Percentiles rank a stretch among this genome's conserved stretches.
Conservation (phyloP, 306 rosid genomes). For the Arachis hypogaea region DNA sequence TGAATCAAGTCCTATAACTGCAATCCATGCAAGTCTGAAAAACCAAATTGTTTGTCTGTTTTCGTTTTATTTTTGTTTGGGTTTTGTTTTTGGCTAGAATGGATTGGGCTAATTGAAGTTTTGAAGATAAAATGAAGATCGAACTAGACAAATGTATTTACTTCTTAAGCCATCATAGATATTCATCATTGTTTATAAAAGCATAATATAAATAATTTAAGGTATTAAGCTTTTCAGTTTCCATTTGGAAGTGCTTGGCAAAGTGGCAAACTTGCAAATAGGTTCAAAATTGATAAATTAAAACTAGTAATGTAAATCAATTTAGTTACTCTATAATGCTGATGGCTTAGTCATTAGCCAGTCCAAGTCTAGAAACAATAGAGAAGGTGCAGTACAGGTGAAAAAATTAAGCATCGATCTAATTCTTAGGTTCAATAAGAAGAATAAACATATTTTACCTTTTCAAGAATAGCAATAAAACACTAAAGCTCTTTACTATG, state of each 20-base stretch:
- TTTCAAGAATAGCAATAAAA: too few relatives aligned
- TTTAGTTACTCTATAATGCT: too few relatives aligned
- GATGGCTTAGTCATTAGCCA: conserved; percentile 9
- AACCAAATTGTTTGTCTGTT: background rate
- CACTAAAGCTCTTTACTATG: too few relatives aligned
- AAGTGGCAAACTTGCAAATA: background rate
- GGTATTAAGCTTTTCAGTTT: background rate
- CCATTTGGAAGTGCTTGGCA: background rate
- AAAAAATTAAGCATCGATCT: too few relatives aligned
- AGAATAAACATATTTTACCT: too few relatives aligned
- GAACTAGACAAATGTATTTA: background rate
- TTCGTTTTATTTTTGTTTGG: conserved; percentile 1
- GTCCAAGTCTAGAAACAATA: conserved; percentile 17
- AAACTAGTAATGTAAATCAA: too few relatives aligned
- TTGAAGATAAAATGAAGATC: background rate
- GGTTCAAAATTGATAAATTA: background rate
- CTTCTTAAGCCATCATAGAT: background rate
- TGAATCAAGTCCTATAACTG: background rate
- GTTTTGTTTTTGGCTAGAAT: background rate
- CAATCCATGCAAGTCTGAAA: conserved; percentile 13
- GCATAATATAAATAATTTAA: background rate
- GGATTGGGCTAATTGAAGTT: background rate
- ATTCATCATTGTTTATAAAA: background rate
- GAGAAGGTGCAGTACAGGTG: background rate
- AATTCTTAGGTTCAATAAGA: too few relatives aligned